phyloP scores from a whole-genome alignment of 768 basidiomycete genomes.

The Megacollybia marginata region DNA sequence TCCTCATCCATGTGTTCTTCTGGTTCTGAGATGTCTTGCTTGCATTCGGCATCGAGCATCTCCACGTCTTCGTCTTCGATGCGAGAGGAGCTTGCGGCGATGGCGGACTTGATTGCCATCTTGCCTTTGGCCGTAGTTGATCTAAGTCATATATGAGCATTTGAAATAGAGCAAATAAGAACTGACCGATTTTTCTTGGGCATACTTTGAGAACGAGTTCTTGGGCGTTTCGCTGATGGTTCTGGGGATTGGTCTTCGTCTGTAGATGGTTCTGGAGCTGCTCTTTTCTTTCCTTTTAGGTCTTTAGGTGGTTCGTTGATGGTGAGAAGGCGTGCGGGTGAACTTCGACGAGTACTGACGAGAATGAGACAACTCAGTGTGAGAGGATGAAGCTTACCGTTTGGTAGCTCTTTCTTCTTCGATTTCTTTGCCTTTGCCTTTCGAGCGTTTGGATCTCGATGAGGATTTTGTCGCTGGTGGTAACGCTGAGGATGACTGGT shows the following conservation, averaged over 20 bases:
- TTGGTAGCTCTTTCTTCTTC: background rate
- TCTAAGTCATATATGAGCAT: slow-evolving; percentile 20
- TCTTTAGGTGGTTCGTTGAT: slow-evolving; percentile 77
- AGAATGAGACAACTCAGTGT: slow-evolving; percentile 1
- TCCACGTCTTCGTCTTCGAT: slow-evolving; percentile 67
- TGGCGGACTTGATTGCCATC: slow-evolving; percentile 46
- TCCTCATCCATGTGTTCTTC: slow-evolving; percentile 34
- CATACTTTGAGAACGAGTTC: slow-evolving; percentile 64
- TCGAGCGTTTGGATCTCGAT: slow-evolving; percentile 36
- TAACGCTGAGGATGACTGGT: slow-evolving; percentile 37
- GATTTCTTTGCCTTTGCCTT: background rate
- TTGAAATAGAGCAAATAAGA: slow-evolving; percentile 2
- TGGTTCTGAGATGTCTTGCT: slow-evolving; percentile 39
- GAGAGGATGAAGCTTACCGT: background rate
- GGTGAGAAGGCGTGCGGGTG: slow-evolving; percentile 36
- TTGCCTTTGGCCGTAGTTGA: slow-evolving; percentile 52
- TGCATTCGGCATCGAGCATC: slow-evolving; percentile 63
- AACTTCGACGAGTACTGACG: slow-evolving; percentile 48
- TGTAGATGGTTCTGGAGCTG: slow-evolving; percentile 59
- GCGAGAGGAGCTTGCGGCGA: slow-evolving; percentile 56
- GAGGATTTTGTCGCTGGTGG: slow-evolving; percentile 38
- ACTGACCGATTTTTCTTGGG: slow-evolving; percentile 66
- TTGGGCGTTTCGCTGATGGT: slow-evolving; percentile 56
- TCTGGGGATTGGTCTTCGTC: slow-evolving; percentile 52
- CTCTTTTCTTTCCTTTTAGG: slow-evolving; percentile 90